Conservation (phyloP, 1,284 basidiomycete species). For the Tremellales sp. region DNA sequence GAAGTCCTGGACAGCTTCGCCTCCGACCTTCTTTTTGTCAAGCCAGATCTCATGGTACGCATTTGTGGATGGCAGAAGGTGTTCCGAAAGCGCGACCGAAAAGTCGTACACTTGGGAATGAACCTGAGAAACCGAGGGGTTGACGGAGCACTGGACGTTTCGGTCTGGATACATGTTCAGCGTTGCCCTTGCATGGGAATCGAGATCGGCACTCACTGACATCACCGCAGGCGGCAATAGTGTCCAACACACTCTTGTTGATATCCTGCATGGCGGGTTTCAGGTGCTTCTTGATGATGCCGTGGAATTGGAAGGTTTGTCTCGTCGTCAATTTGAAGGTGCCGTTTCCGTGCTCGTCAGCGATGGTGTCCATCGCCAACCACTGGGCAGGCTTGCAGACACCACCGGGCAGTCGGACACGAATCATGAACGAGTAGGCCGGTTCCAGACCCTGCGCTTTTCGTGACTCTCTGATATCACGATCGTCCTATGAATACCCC, state of each 20-base stretch:
- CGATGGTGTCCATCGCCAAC: conserved; percentile 91
- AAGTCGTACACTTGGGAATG: conserved; percentile 84
- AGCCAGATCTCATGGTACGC: conserved; percentile 99
- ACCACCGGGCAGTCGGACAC: conserved; percentile 91
- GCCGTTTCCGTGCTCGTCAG: conserved; percentile 89
- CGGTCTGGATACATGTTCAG: conserved; percentile 45
- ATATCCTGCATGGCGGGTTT: conserved; percentile 97
- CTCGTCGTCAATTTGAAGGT: conserved; percentile 98
- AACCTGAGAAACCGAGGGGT: conserved; percentile 79
- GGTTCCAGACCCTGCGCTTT: conserved; percentile 90
- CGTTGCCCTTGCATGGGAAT: background rate
- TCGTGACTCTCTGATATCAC: conserved; percentile 96
- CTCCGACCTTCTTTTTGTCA: conserved; percentile 89
- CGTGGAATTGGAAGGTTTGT: conserved; percentile 99
- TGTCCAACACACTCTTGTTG: conserved; percentile 87
- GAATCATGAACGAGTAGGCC: conserved; percentile 98
- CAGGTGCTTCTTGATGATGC: conserved; percentile 90
- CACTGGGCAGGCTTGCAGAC: conserved; percentile 90
- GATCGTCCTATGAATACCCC: conserved; percentile 64
- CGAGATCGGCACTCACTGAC: conserved; percentile 62
- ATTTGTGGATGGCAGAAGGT: conserved; percentile 82
- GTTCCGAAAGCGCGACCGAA: conserved; percentile 77
- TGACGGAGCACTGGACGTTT: conserved; percentile 89
- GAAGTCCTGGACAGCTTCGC: conserved; percentile 85
- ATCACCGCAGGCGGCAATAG: conserved; percentile 96